Evolutionary conservation across 164 flowering plant species (phyloP), one percentile per base, ranked within the genome.

Genomic region (Chloranthus sessilifolius): DNA sequence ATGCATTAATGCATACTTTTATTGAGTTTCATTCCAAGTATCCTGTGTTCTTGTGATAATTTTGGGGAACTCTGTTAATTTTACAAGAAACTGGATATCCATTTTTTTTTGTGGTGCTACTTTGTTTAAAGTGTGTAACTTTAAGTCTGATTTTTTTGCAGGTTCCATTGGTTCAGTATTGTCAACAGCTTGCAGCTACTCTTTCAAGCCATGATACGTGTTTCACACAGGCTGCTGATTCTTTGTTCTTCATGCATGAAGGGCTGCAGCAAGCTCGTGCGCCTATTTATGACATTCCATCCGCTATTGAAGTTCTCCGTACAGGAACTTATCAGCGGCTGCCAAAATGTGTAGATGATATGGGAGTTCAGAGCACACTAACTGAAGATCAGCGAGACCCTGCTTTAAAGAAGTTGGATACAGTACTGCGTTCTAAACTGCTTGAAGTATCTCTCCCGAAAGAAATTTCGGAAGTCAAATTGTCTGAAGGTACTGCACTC

Each of bases 241-340:
- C 95, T 5, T 37, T 94, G 58, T 89, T 86, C 71, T 94, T 89
- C 66, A 86, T 87, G 96, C 99, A 94, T 52, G 99, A 89, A 56
- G 88, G 90, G 24, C 66, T 94, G 52, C 99, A 94, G 57, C 97
- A 87, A 77, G 99, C 99, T 19, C 90, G 97, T 54, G 97, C 99
- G 35, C 99, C 99, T 43, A 72, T 80, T 2, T 94, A 94, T 72
- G 99, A 94, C 78, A 97, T 94, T 59, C 97, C 99, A 14, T 81
- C 97, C 63, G 95, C 99, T 21, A 57, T 79, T 59, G 97, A 94
- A 53, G 64, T 94, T 40, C 88, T 89, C 21, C 83, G 83, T 3
- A 73, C 90, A 0, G 97, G 99, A 64, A 67, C 60, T 48, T 94
- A 87, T 67, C 64, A 75, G 59, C 94, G 96, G 21, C 56, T 94